Percentiles rank a stretch among this genome's conserved stretches.
These are phyloP conservation scores for Nakaseomyces kungkrabaensis DNA, from an alignment of 1,139 yeast genomes.

Conservation along the genomic window DNA sequence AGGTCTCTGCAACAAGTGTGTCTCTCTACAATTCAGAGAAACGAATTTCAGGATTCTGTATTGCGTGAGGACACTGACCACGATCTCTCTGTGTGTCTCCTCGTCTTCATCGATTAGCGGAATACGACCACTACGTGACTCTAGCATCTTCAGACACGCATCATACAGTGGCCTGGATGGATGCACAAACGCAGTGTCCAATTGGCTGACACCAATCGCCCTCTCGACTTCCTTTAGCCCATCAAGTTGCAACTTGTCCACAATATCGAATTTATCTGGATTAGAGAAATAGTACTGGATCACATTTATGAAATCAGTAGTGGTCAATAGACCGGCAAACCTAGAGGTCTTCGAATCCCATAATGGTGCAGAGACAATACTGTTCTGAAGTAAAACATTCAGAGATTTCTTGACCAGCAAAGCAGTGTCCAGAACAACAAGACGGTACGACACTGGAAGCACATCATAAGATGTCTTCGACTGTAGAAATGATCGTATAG, in stretches of 20 bases:
- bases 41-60: constrained; percentile 93
- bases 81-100: constrained; percentile 85
- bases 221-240: constrained; percentile 80
- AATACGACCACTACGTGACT: constrained; percentile 82
- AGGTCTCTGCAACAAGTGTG: constrained; percentile 73
- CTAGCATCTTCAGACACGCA: constrained; percentile 88
- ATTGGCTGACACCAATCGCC: constrained; percentile 79
- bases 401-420: constrained; percentile 83
- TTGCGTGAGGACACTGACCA: constrained; percentile 90
- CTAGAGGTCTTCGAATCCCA: constrained; percentile 88
- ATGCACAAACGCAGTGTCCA: constrained; percentile 82
- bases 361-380: constrained; percentile 91
- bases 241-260: constrained; percentile 75
- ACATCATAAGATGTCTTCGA: constrained; percentile 95
- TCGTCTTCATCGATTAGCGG: constrained; percentile 93
- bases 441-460: constrained; percentile 85
- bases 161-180: constrained; percentile 87
- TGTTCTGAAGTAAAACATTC: constrained; percentile 82
- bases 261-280: constrained; percentile 83
- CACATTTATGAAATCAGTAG: constrained; percentile 88
- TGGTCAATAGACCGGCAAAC: constrained; percentile 90
- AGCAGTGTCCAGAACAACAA: constrained; percentile 89
- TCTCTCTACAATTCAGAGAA: constrained; percentile 91
- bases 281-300: constrained; percentile 87
- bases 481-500: constrained; percentile 74